phyloP scores from a whole-genome alignment of 805 yeast species.

The Schwanniomyces occidentalis region DNA sequence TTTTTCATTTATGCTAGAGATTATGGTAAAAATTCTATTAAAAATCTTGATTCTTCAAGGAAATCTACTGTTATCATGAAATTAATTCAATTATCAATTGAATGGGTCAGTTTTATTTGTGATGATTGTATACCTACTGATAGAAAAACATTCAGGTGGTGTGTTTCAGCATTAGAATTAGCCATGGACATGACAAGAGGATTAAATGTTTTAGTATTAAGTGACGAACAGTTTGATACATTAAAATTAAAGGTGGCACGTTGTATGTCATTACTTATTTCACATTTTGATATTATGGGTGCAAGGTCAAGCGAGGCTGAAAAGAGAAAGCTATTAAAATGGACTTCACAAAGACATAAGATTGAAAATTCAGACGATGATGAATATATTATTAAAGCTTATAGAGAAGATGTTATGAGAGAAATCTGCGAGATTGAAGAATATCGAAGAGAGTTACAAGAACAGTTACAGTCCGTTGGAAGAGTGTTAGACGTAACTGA shows the following conservation, averaged over 20 bases:
- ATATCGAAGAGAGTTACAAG: conserved; percentile 45
- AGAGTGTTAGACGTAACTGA: conserved; percentile 86
- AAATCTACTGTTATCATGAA: conserved; percentile 69
- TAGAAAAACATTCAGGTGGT: conserved; percentile 90
- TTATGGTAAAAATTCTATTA: conserved; percentile 70
- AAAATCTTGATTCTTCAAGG: conserved; percentile 61
- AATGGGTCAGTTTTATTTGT: conserved; percentile 90
- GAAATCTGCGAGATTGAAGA: conserved; percentile 66
- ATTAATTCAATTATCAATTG: conserved; percentile 73
- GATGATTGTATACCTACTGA: conserved; percentile 96
- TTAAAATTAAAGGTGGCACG: conserved; percentile 85
- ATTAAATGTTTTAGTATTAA: conserved; percentile 78
- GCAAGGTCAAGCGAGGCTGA: conserved; percentile 81
- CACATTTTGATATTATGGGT: conserved; percentile 98
- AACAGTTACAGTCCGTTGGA: conserved; percentile 59
- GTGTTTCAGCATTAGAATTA: conserved; percentile 92
- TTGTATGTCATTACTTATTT: conserved; percentile 88
- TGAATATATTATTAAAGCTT: conserved; percentile 42
- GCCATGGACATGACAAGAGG: conserved; percentile 94
- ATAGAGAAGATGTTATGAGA: conserved; percentile 67
- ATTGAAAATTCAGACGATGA: conserved; percentile 46
- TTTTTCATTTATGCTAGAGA: conserved; percentile 79
- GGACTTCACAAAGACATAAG: conserved; percentile 54
- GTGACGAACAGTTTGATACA: conserved; percentile 69
- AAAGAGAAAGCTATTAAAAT: conserved; percentile 53